These are phyloP conservation scores for Ascoidea rubescens DNA, from an alignment of 805 yeast genomes.

Conservation along the genomic window DNA sequence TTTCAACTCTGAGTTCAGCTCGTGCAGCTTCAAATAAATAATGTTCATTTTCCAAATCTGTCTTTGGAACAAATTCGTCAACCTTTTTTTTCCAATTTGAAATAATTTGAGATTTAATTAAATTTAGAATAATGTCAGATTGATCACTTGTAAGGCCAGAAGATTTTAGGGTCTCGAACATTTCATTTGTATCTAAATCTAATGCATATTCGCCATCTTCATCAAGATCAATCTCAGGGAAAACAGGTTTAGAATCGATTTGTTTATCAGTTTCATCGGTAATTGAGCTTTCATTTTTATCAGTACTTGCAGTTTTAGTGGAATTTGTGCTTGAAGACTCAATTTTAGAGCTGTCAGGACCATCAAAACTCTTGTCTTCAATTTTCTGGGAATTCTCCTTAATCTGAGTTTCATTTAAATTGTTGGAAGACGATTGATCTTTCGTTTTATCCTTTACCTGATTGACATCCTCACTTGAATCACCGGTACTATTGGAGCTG, in stretches of 20 bases:
- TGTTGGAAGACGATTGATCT: too few relatives aligned
- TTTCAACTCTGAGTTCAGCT: conserved; percentile 70
- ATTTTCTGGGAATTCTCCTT: too few relatives aligned
- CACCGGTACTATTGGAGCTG: too few relatives aligned
- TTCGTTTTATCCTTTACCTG: too few relatives aligned
- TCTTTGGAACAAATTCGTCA: conserved; percentile 24
- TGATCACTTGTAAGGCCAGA: conserved; percentile 53
- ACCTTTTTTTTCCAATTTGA: conserved; percentile 19
- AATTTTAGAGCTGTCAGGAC: too few relatives aligned
- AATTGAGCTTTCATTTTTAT: neutral
- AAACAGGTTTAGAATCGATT: neutral
- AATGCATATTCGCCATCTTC: too few relatives aligned
- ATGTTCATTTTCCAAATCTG: conserved; percentile 75
- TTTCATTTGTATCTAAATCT: conserved; percentile 38
- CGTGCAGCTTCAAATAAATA: conserved; percentile 88
- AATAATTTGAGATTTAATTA: conserved; percentile 22
- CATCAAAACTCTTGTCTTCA: too few relatives aligned
- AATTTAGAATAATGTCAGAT: conserved; percentile 40
- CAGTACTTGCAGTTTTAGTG: neutral
- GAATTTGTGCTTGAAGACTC: neutral
- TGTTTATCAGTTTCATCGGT: neutral
- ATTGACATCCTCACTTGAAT: too few relatives aligned
- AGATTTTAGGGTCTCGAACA: conserved; percentile 34
- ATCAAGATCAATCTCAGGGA: too few relatives aligned
- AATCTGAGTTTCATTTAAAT: too few relatives aligned